Evolutionary conservation across 495 filamentous ascomycete species (phyloP).

Genomic region (Lophiotrema nucula): DNA sequence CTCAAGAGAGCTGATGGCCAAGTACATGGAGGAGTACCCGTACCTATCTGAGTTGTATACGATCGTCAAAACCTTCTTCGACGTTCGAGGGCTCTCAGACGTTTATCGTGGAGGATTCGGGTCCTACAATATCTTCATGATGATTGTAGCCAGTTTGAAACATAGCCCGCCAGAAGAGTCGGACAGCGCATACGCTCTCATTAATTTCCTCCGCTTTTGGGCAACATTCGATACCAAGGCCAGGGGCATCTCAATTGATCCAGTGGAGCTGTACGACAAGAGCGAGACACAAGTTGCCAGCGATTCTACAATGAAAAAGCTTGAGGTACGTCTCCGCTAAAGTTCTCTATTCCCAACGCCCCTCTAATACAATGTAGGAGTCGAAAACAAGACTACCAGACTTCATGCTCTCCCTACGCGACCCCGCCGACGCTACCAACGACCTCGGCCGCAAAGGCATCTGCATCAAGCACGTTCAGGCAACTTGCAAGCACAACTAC

Average conservation of each 20-base stretch:
- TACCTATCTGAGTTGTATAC: constrained; percentile 51
- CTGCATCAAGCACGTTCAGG: constrained; percentile 47
- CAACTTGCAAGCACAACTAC: constrained; percentile 27
- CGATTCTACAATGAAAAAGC: constrained; percentile 1
- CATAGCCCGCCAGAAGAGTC: constrained; percentile 26
- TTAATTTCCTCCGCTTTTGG: constrained; percentile 50
- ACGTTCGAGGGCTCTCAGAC: constrained; percentile 50
- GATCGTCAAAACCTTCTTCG: constrained; percentile 49
- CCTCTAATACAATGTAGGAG: not conserved
- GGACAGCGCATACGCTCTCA: constrained; percentile 24
- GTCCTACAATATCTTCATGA: constrained; percentile 53
- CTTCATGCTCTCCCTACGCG: constrained; percentile 57
- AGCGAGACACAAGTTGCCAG: constrained; percentile 12
- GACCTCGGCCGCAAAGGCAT: constrained; percentile 51
- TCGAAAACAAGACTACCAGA: constrained; percentile 3
- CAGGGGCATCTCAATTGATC: constrained; percentile 53
- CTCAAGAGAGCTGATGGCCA: constrained; percentile 45
- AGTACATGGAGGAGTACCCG: constrained; percentile 51
- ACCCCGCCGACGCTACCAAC: constrained; percentile 57
- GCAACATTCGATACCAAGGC: constrained; percentile 45
- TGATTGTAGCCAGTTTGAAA: constrained; percentile 56
- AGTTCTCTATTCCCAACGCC: not conserved
- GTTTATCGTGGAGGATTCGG: constrained; percentile 47
- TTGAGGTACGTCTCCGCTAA: not conserved
- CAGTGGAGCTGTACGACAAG: constrained; percentile 47